A percentile compares a stretch with the other conserved stretches of the same genome.
These are phyloP conservation scores for Flammula alnicola DNA, from an alignment of 1,284 basidiomycete genomes.

Conservation along the genomic window DNA sequence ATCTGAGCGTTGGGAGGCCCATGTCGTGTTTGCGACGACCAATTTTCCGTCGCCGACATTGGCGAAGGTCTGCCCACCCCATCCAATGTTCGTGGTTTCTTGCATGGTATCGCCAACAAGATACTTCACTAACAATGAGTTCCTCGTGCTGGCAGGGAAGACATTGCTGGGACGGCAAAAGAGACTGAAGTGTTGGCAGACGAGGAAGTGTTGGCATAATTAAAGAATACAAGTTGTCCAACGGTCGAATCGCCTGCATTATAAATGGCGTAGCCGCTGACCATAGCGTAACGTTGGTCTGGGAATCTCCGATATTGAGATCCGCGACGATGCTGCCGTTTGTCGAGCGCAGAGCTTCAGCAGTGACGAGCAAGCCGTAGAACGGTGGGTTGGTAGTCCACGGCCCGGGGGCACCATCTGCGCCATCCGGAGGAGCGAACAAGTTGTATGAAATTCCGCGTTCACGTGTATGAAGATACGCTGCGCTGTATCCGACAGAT, in stretches of 20 bases:
- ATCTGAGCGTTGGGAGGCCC: conserved; percentile 42
- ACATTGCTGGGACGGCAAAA: conserved; percentile 39
- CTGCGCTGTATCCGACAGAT: conserved; percentile 49
- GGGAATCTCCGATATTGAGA: conserved; percentile 47
- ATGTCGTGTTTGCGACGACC: conserved; percentile 34
- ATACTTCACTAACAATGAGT: conserved; percentile 45
- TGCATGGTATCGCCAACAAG: conserved; percentile 48
- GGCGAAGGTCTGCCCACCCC: conserved; percentile 42
- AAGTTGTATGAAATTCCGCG: conserved; percentile 54
- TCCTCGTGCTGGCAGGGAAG: conserved; percentile 23
- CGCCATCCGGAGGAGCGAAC: conserved; percentile 47
- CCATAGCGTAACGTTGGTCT: conserved; percentile 38
- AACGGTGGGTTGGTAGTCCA: conserved; percentile 60
- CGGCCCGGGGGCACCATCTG: conserved; percentile 38
- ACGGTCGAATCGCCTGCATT: conserved; percentile 42
- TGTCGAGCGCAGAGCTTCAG: conserved; percentile 53
- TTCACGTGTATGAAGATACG: conserved; percentile 57
- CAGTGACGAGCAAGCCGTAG: conserved; percentile 60
- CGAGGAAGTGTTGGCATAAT: conserved; percentile 50
- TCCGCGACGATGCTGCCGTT: conserved; percentile 56
- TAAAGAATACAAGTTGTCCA: conserved; percentile 60
- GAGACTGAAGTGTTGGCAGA: conserved; percentile 28
- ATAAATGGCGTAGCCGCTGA: conserved; percentile 67
- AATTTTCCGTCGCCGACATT: conserved; percentile 34
- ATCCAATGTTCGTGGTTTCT: conserved; percentile 62